Conservation (phyloP, 441 rosid genomes). For the California macrophylla region DNA sequence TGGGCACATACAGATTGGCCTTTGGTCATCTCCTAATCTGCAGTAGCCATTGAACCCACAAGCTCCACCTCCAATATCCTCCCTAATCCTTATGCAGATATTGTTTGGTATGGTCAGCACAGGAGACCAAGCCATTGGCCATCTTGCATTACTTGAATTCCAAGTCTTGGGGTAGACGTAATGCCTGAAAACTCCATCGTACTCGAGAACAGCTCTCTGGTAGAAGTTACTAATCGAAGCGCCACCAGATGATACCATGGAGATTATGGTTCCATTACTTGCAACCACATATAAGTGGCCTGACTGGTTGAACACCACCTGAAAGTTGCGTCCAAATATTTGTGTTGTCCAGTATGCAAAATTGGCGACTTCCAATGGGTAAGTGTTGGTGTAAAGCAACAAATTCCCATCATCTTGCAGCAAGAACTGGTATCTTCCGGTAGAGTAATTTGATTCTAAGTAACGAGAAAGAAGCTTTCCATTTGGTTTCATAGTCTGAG, state of each 20-base stretch:
- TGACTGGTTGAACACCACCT: slow-evolving; percentile 22
- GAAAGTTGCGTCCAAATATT: slow-evolving; percentile 8
- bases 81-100: slow-evolving; percentile 12
- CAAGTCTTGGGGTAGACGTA: slow-evolving; percentile 21
- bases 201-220: slow-evolving; percentile 26
- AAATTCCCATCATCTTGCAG: slow-evolving; percentile 27
- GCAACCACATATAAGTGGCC: slow-evolving; percentile 23
- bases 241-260: background rate
- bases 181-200: slow-evolving; percentile 28
- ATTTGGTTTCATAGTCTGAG: slow-evolving; percentile 15
- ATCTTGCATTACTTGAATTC: slow-evolving; percentile 6
- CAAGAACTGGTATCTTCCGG: slow-evolving; percentile 31
- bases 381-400: slow-evolving; percentile 17
- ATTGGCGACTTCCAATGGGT: slow-evolving; percentile 9
- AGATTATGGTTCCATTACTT: slow-evolving; percentile 15
- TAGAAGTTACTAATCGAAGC: slow-evolving; percentile 17
- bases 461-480: slow-evolving; percentile 1
- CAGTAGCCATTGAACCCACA: slow-evolving; percentile 45
- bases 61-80: slow-evolving; percentile 22
- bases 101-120: slow-evolving; percentile 15
- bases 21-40: slow-evolving; percentile 16
- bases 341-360: slow-evolving; percentile 19
- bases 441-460: slow-evolving; percentile 15
- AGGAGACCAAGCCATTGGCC: slow-evolving; percentile 11
- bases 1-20: slow-evolving; percentile 31